phyloP scores from a whole-genome alignment of 1,284 basidiomycete species.

The Trichosporon sp. region DNA sequence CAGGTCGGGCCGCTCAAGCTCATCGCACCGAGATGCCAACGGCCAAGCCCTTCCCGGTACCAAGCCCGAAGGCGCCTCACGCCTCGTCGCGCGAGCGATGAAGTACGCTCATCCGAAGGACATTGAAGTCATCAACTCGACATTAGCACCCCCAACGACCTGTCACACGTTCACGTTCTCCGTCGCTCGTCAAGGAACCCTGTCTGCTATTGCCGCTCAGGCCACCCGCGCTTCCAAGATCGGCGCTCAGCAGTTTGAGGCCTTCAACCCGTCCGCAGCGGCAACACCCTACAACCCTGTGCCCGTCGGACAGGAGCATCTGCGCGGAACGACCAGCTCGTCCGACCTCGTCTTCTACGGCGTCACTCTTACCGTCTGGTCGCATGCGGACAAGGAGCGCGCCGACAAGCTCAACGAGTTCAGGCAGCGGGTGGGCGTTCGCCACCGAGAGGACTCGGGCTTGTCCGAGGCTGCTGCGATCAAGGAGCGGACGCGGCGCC shows the following conservation, averaged over 20 bases:
- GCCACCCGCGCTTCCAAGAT: conserved; percentile 49
- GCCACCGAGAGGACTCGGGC: conserved; percentile 22
- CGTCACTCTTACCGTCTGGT: conserved; percentile 87
- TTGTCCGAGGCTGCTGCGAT: conserved; percentile 7
- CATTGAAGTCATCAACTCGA: conserved; percentile 85
- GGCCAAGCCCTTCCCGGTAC: conserved; percentile 48
- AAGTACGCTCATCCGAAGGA: conserved; percentile 57
- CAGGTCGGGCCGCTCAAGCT: conserved; percentile 42
- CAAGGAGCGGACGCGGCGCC: conserved; percentile 9
- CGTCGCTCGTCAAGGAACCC: conserved; percentile 36
- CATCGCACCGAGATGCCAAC: conserved; percentile 46
- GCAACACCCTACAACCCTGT: background rate
- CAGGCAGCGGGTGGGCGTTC: conserved; percentile 23
- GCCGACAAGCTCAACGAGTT: conserved; percentile 48
- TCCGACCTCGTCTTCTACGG: conserved; percentile 65
- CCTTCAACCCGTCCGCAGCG: conserved; percentile 1
- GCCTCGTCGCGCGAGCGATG: conserved; percentile 81
- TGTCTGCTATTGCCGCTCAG: conserved; percentile 29
- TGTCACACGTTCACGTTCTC: conserved; percentile 85
- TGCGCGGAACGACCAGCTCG: conserved; percentile 55
- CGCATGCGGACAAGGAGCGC: conserved; percentile 80
- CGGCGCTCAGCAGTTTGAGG: conserved; percentile 20
- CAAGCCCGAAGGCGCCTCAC: conserved; percentile 47
- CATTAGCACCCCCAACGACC: conserved; percentile 81
- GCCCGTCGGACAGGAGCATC: conserved; percentile 55